These are phyloP conservation scores for Taphrina sp. DNA, from an alignment of 1,139 yeast species.

Conservation along the genomic window DNA sequence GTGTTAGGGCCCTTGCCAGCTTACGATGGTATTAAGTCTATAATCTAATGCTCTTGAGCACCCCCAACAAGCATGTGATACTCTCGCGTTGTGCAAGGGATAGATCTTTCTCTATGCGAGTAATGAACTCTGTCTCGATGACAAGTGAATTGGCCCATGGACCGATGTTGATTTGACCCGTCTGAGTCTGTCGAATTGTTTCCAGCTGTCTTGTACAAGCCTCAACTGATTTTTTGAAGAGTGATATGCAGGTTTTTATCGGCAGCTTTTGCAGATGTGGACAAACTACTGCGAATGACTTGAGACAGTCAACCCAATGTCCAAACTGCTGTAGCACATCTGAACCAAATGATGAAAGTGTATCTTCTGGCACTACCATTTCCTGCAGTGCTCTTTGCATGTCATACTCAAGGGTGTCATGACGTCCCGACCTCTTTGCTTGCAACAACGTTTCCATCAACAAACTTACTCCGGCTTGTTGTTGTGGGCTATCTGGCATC, in stretches of 20 bases:
- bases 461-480: neutral
- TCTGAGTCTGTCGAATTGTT: neutral
- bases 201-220: neutral
- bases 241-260: neutral
- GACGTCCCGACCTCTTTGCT: neutral
- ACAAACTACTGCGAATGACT: neutral
- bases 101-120: neutral
- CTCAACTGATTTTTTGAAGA: neutral
- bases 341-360: neutral
- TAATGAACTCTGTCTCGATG: neutral
- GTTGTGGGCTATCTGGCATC: neutral
- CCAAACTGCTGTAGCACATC: neutral
- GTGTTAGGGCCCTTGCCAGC: no score
- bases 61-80: conserved; percentile 7
- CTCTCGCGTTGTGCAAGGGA: neutral
- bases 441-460: neutral
- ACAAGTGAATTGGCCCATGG: neutral
- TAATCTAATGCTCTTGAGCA: conserved; percentile 10
- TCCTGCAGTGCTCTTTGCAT: neutral
- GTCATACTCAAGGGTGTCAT: neutral
- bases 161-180: neutral
- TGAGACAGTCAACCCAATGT: neutral
- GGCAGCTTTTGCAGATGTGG: no score
- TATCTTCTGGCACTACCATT: neutral
- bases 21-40: no score